Evolutionary conservation across 148 eudicot genomes (phyloP).

Genomic region (Pouteria glomerata): DNA sequence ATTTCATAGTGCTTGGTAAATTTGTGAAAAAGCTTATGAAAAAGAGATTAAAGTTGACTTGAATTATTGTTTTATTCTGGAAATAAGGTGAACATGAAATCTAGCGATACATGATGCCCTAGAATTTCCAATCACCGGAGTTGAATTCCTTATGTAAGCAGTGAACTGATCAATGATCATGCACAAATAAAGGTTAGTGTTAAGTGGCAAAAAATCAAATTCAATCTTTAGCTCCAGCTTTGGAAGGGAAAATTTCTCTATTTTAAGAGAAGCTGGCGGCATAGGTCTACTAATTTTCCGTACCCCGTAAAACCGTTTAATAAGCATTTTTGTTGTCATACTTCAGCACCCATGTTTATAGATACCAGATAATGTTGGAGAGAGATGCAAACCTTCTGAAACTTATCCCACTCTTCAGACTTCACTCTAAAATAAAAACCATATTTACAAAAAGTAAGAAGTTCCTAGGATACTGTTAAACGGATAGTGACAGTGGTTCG

Average conservation of each 20-base stretch:
- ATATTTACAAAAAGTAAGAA: too few relatives aligned
- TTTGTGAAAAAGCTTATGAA: neutral
- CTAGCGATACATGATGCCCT: neutral
- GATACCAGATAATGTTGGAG: too few relatives aligned
- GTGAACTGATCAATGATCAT: neutral
- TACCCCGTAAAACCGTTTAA: neutral
- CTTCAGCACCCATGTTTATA: too few relatives aligned
- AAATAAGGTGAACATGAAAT: neutral
- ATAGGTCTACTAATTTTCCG: neutral
- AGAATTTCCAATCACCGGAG: neutral
- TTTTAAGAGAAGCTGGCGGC: neutral
- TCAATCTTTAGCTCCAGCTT: neutral
- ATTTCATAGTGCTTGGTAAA: neutral
- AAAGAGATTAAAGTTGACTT: too few relatives aligned
- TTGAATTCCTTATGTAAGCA: too few relatives aligned
- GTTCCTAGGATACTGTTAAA: too few relatives aligned
- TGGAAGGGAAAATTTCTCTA: neutral
- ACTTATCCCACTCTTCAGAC: too few relatives aligned
- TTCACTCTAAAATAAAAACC: too few relatives aligned
- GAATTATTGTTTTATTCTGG: neutral
- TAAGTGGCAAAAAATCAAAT: neutral
- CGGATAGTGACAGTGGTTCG: too few relatives aligned
- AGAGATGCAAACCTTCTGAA: too few relatives aligned
- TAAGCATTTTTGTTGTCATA: neutral
- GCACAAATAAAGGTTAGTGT: neutral